These are phyloP conservation scores for Starmera dryadoides DNA, from an alignment of 805 yeast species.

Conservation along the genomic window DNA sequence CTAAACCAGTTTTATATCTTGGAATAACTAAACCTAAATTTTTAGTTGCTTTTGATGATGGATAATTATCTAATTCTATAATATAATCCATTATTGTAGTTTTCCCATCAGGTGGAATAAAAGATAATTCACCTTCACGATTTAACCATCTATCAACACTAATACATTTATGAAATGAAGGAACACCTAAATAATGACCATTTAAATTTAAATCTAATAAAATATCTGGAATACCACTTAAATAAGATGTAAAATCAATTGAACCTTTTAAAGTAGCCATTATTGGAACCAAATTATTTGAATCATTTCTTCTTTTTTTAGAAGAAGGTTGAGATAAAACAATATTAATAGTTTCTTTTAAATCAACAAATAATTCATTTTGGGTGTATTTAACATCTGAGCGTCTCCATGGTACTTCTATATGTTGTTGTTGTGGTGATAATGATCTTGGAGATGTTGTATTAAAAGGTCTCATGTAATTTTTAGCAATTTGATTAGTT, in stretches of 20 bases:
- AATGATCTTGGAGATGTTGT: constrained; percentile 4
- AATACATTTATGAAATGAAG: constrained; percentile 69
- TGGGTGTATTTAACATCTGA: constrained; percentile 62
- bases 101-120: constrained; percentile 87
- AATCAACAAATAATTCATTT: constrained; percentile 83
- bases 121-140: constrained; percentile 43
- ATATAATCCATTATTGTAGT: constrained; percentile 57
- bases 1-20: constrained; percentile 24
- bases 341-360: constrained; percentile 58
- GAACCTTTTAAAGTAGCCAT: constrained; percentile 56
- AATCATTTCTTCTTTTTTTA: constrained; percentile 6
- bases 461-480: constrained; percentile 12
- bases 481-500: constrained; percentile 25
- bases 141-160: constrained; percentile 43
- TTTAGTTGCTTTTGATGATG: constrained; percentile 9
- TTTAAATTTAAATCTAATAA: constrained; percentile 44
- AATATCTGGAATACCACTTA: constrained; percentile 75
- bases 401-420: constrained; percentile 69
- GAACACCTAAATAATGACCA: constrained; percentile 43
- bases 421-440: background rate
- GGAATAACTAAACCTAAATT: constrained; percentile 22
- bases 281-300: constrained; percentile 28
- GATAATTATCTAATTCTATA: constrained; percentile 36
- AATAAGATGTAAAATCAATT: constrained; percentile 53
- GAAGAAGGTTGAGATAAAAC: constrained; percentile 30